Evolutionary conservation across 257 asterid genomes (phyloP), one percentile per base, ranked within the genome.

Genomic region (Anisodus tanguticus): DNA sequence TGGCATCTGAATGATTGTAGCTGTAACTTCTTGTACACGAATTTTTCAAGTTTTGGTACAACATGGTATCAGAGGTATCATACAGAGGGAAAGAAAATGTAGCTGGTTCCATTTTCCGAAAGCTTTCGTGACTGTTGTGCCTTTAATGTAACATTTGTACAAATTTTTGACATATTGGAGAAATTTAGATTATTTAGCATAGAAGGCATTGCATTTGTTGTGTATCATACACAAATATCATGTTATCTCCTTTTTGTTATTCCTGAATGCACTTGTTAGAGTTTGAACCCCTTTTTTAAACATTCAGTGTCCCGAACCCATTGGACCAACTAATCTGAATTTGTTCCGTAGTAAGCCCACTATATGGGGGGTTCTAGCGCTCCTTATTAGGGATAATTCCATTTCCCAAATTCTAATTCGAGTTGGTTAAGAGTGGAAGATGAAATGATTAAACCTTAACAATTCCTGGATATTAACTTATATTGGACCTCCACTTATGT

Each of bases 221-320:
- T 53, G 26, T 3, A 77, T 54, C 63, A 76, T 54, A 26, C 8
- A 51, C 47, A 26, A 51, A 51, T 51, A 76, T 76, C 49, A 53
- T 31, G 10, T 53, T 49, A 53, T 77, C 26, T 4, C 82, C 47
- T 53, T 53, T 77, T 77, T 49, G 81, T 49, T 49, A 12, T 74
- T 74, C n/a, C 22, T 49, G 81, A 72, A 49, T 74, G 81, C 19
- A 74, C 13, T 74, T 49, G 81, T 74, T 74, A 49, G 80, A 49
- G 81, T 15, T 22, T 74, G 43, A 49, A 10, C 5, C 5, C 5
- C 5, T 16, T 39, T 39, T 8, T 19, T 31, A 31, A 69, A 13
- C 54, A 3, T 41, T 0, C 3, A 5, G 54, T 16, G 16, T 69
- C 8, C 41, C 8, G 31, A 69, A n/a, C 35, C 31, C 4, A 3